Conservation (phyloP, 2,329 filamentous ascomycete species). For the Fusarium anthophilum region DNA sequence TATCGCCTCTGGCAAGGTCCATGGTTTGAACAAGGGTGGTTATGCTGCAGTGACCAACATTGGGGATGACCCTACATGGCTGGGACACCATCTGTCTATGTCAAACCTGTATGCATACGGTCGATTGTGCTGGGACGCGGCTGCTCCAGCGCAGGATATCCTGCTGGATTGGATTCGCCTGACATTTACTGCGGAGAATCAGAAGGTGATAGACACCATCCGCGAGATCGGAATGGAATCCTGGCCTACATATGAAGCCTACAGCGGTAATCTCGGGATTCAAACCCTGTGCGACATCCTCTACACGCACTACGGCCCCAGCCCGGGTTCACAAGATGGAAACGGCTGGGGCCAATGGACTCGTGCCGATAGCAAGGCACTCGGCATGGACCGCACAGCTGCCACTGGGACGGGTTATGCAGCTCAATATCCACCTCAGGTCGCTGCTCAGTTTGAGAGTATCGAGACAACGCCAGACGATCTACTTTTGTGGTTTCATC, state of each 20-base stretch:
- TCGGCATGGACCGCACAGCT: background rate
- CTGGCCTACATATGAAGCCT: background rate
- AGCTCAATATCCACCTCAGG: background rate
- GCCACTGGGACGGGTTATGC: background rate
- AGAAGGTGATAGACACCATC: background rate
- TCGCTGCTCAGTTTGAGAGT: background rate
- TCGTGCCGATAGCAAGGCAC: background rate
- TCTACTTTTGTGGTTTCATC: background rate
- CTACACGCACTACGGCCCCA: background rate
- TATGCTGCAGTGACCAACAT: background rate
- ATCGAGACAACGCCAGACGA: background rate
- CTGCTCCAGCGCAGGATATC: background rate
- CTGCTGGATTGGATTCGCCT: background rate
- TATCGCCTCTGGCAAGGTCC: background rate
- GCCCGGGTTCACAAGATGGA: background rate
- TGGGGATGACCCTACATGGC: background rate
- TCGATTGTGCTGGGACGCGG: background rate
- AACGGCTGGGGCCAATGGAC: background rate
- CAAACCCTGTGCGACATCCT: background rate
- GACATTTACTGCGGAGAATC: background rate
- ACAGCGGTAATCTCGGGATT: background rate
- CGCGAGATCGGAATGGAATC: background rate
- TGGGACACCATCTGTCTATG: background rate
- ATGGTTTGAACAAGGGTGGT: background rate
- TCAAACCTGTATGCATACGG: background rate